Base-by-base conservation (phyloP, 73 alveolate genomes). In the Paramecium octaurelia region DNA sequence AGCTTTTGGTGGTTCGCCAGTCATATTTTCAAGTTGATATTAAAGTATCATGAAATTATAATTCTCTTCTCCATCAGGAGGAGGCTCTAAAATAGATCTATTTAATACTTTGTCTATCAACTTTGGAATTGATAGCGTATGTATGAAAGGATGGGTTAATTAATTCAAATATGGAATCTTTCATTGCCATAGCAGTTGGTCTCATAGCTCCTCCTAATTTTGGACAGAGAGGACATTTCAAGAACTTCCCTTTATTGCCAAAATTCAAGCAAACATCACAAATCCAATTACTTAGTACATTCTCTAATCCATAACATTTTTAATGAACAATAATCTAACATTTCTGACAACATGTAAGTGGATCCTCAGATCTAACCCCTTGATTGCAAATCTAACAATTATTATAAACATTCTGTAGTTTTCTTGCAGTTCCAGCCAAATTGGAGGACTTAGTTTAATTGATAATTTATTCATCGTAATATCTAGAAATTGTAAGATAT, bases 121-220 rank as follows among this genome's bases (percentile, higher is more conserved):
- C 90, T 50, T 73, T 89, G 11, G 64, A 34, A 71, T 84, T 71
- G n/a, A 29, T 71, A 38, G 86, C 86, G 71, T 70, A 89, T 44
- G 54, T 68, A 50, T 89, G 77, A 29, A 42, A 89, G 7, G 50
- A 35, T 1, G 94, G 86, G 31, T 89, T 89, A 7, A 64, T 40
- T 12, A 20, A 44, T 73, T 89, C 86, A 54, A 89, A 89, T 24
- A 89, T 44, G 20, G 86, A 70, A 24, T 77, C 68, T 44, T 77
- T 69, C 76, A 89, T 89, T 9, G 75, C 43, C 3, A 89, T 89
- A 8, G 42, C 23, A 64, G 86, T 71, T 42, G 94, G 94, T 83
- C 75, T 89, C 94, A 89, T 89, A 21, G 94, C 94, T 24, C 94
- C 94, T 8, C 94, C 94, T 89, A 59, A 58, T 59, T 54, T 69